Evolutionary conservation across 202 grass and related monocot genomes (phyloP).

Genomic region (Sporobolus alterniflorus): DNA sequence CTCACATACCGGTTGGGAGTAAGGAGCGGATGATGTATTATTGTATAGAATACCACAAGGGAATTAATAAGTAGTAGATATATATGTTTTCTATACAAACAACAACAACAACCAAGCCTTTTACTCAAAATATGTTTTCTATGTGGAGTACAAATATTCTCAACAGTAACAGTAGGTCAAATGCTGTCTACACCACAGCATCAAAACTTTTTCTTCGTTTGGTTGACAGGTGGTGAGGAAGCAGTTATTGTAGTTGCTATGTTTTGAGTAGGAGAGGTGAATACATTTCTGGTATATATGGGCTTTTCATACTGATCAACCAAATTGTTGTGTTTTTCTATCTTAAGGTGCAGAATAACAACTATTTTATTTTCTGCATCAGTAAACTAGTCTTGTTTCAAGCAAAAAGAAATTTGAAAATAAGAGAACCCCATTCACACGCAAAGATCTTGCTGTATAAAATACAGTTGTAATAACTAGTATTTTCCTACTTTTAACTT

Average conservation of each 20-base stretch:
- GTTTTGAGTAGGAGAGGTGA: background rate
- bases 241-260: background rate
- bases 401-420: background rate
- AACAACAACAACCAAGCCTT: no score
- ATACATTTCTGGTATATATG: background rate
- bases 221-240: background rate
- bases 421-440: background rate
- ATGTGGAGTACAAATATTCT: background rate
- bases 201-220: background rate
- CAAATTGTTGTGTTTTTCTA: background rate
- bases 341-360: background rate
- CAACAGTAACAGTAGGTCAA: background rate
- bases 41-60: no score
- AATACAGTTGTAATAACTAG: background rate
- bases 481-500: background rate
- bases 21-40: no score
- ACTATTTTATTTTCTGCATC: conserved; percentile 2
- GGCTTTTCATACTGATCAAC: conserved; percentile 6
- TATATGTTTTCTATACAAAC: no score
- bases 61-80: no score
- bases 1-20: no score
- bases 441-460: background rate
- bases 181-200: background rate
- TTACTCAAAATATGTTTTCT: background rate
- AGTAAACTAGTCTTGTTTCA: background rate